These are phyloP conservation scores for Brassica cretica DNA, from an alignment of 345 rosid genomes.

Conservation along the genomic window DNA sequence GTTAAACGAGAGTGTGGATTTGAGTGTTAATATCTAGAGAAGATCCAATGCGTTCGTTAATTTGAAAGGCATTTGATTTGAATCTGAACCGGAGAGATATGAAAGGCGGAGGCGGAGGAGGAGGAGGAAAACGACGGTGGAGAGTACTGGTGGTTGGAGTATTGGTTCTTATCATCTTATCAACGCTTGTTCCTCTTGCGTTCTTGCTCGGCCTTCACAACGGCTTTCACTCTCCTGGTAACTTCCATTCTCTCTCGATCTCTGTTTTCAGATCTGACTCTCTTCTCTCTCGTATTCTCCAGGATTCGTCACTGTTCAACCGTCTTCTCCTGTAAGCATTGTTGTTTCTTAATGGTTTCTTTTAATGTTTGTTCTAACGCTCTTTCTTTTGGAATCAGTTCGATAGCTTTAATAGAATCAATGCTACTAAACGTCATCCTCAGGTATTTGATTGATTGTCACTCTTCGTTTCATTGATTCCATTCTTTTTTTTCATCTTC, in stretches of 20 bases:
- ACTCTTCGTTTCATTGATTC: too few relatives aligned
- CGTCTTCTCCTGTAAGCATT: constrained; percentile 55
- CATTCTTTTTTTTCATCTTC: too few relatives aligned
- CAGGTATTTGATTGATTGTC: too few relatives aligned
- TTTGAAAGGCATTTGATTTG: constrained; percentile 4
- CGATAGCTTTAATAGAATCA: constrained; percentile 40
- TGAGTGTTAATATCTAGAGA: constrained; percentile 22
- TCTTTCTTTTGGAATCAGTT: constrained; percentile 37
- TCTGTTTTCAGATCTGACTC: constrained; percentile 42
- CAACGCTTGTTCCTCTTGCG: constrained; percentile 94
- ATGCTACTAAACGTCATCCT: constrained; percentile 28
- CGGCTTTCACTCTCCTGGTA: constrained; percentile 65
- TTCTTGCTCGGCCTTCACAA: constrained; percentile 84
- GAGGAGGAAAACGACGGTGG: constrained; percentile 75
- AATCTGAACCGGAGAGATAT: constrained; percentile 11
- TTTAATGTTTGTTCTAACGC: background rate
- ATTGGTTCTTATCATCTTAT: constrained; percentile 77
- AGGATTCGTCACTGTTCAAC: constrained; percentile 60
- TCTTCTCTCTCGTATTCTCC: constrained; percentile 5
- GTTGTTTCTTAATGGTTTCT: background rate
- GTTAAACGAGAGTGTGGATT: constrained; percentile 17
- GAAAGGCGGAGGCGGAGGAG: constrained; percentile 42
- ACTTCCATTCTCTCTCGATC: background rate
- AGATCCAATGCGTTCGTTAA: constrained; percentile 38
- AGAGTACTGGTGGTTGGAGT: constrained; percentile 68